These are phyloP conservation scores for Brassica incana DNA, from an alignment of 345 rosid species.

Conservation along the genomic window DNA sequence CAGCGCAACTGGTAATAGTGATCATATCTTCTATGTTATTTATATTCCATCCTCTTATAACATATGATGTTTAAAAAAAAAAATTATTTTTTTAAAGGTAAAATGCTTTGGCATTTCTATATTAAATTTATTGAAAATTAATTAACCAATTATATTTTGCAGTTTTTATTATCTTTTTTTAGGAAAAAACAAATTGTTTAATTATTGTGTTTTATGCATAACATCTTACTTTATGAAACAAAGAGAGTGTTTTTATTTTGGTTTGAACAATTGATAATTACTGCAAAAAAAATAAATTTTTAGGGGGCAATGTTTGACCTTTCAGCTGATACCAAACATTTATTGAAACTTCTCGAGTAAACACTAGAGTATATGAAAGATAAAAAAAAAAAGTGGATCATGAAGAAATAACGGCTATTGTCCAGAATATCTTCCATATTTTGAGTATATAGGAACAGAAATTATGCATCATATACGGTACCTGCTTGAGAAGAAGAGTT, in stretches of 20 bases:
- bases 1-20: not conserved
- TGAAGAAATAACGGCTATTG: not conserved
- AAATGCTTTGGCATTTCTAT: not conserved
- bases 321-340: not conserved
- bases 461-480: not conserved
- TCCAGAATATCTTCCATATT: not conserved
- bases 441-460: not conserved
- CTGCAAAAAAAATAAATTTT: not conserved
- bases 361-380: not conserved
- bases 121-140: not conserved
- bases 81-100: not conserved
- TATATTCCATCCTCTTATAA: not conserved
- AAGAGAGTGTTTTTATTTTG: not conserved
- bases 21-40: not conserved
- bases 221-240: not conserved
- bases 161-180: not conserved
- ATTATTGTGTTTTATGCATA: not conserved
- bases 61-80: not conserved
- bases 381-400: not conserved
- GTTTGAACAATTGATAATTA: not conserved
- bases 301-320: not conserved
- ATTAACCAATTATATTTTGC: not conserved
- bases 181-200: not conserved
- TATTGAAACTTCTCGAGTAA: not conserved
- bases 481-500: not conserved